Evolutionary conservation across 805 yeast genomes (phyloP).

Genomic region (Metschnikowia borealis): DNA sequence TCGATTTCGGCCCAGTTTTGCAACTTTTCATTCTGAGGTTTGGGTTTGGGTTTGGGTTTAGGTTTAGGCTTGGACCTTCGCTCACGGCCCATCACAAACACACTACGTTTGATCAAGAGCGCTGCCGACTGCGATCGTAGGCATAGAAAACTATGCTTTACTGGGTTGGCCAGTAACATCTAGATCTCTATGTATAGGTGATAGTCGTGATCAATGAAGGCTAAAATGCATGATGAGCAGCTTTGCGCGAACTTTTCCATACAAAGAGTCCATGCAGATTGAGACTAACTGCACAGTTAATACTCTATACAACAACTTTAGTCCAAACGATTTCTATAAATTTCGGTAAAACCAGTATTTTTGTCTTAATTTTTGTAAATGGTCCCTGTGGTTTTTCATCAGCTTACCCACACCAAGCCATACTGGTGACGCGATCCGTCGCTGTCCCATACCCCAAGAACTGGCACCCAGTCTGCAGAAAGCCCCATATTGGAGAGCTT

Average conservation of each 20-base stretch:
- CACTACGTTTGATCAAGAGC: conserved; percentile 4
- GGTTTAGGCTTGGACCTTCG: conserved; percentile 11
- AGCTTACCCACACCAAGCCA: conserved; percentile 13
- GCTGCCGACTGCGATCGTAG: conserved; percentile 4
- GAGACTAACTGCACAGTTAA: not conserved
- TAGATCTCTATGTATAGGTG: not conserved
- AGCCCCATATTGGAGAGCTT: conserved; percentile 11
- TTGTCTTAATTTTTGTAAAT: not conserved
- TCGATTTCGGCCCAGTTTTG: conserved; percentile 24
- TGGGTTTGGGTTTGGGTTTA: conserved; percentile 4
- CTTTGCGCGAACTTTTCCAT: conserved; percentile 1
- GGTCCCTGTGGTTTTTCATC: not conserved
- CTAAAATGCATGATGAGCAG: conserved; percentile 1
- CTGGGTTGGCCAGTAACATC: not conserved
- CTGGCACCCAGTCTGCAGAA: conserved; percentile 18
- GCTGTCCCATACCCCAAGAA: conserved; percentile 13
- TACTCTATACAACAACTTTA: too few relatives aligned
- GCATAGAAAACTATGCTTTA: not conserved
- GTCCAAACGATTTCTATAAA: not conserved
- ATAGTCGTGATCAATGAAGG: not conserved
- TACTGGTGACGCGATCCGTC: conserved; percentile 8
- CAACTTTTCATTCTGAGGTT: conserved; percentile 5
- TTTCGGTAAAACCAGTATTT: too few relatives aligned
- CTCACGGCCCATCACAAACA: conserved; percentile 15
- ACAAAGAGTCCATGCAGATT: not conserved